Percentiles rank a stretch among this genome's conserved stretches.
Evolutionary conservation across 2,329 filamentous ascomycete genomes (phyloP).

Genomic region (Xylaria hypoxylon): DNA sequence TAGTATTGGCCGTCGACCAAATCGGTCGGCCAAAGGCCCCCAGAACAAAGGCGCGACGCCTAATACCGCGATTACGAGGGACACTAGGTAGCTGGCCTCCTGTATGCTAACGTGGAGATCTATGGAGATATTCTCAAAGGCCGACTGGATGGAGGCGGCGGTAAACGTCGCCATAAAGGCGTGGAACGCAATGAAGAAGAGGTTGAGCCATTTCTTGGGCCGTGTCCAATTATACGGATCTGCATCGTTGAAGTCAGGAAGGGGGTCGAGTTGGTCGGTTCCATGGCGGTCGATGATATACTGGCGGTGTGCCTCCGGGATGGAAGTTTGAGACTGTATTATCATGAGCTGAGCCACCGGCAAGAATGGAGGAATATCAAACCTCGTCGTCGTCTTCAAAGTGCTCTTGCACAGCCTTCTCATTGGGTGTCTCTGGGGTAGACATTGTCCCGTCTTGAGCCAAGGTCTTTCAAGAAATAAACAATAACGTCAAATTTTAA

Average conservation of each 20-base stretch:
- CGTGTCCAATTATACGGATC: conserved; percentile 35
- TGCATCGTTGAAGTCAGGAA: conserved; percentile 30
- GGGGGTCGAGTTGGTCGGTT: conserved; percentile 30
- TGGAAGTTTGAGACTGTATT: conserved; percentile 27
- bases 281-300: conserved; percentile 33
- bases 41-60: conserved; percentile 34
- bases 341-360: not conserved
- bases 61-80: conserved; percentile 30
- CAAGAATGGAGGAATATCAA: not conserved
- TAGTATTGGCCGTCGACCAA: conserved; percentile 31
- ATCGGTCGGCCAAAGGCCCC: conserved; percentile 29
- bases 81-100: conserved; percentile 31
- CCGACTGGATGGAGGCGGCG: conserved; percentile 28
- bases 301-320: conserved; percentile 31
- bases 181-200: conserved; percentile 32
- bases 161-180: conserved; percentile 35
- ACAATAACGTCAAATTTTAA: too few species aligned
- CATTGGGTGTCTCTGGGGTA: not conserved
- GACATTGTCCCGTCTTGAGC: conserved; percentile 9
- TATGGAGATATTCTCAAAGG: conserved; percentile 30
- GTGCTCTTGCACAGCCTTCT: conserved; percentile 12
- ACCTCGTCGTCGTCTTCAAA: conserved; percentile 17
- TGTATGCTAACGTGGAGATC: conserved; percentile 32
- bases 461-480: not conserved
- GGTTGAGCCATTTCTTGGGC: conserved; percentile 32